phyloP scores from a whole-genome alignment of 164 flowering plant genomes.

The Echeveria elegans region DNA sequence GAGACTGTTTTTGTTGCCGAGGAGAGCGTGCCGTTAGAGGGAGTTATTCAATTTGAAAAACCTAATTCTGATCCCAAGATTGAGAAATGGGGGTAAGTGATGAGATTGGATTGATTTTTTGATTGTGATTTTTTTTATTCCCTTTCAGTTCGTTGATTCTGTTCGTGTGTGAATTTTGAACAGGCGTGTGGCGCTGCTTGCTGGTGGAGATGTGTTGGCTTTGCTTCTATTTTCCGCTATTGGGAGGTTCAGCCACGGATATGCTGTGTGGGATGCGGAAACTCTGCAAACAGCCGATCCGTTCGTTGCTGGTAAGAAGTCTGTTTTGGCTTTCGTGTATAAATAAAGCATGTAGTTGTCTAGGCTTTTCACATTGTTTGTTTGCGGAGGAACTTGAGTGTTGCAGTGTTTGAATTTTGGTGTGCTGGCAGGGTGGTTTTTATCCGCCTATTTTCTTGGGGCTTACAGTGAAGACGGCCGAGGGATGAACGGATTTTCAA shows the following conservation, averaged over 20 bases:
- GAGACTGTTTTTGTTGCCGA: slow-evolving; percentile 38
- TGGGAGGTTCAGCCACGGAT: slow-evolving; percentile 88
- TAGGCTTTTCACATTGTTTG: background rate
- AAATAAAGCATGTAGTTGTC: too few relatives aligned
- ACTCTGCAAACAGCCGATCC: slow-evolving; percentile 83
- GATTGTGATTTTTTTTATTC: background rate
- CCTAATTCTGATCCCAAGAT: slow-evolving; percentile 36
- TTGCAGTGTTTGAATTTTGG: background rate
- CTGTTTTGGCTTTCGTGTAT: background rate
- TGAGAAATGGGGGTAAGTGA: slow-evolving; percentile 65
- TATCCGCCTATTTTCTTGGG: slow-evolving; percentile 87
- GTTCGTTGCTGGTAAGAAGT: slow-evolving; percentile 81
- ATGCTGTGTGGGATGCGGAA: slow-evolving; percentile 51
- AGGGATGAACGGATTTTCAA: slow-evolving; percentile 60
- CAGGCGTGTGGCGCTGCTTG: slow-evolving; percentile 59
- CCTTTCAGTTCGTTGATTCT: background rate
- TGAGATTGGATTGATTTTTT: too few relatives aligned
- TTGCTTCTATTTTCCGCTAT: slow-evolving; percentile 72
- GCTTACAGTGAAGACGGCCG: slow-evolving; percentile 85
- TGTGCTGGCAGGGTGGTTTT: slow-evolving; percentile 62
- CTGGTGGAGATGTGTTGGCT: slow-evolving; percentile 84
- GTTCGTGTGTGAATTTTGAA: slow-evolving; percentile 3
- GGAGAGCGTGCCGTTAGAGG: slow-evolving; percentile 70
- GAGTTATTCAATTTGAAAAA: slow-evolving; percentile 87
- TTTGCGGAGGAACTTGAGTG: background rate